phyloP scores from a whole-genome alignment of 768 basidiomycete species.

The Hebeloma cylindrosporum region DNA sequence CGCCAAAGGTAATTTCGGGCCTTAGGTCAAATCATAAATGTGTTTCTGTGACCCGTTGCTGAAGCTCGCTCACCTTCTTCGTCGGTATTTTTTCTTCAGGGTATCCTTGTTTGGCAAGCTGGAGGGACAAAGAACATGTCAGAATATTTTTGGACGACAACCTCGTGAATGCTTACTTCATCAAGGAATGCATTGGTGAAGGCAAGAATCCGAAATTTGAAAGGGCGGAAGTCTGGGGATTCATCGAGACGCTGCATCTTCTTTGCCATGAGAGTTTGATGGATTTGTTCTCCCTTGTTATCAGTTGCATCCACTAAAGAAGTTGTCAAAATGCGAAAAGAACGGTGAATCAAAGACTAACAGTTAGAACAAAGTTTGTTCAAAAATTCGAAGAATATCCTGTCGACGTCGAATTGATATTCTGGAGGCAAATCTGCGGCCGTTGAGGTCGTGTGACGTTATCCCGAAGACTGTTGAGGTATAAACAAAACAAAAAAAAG shows the following conservation, averaged over 20 bases:
- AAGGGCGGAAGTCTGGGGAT: conserved; percentile 94
- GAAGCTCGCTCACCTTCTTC: conserved; percentile 72
- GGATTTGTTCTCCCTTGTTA: conserved; percentile 93
- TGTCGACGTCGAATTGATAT: conserved; percentile 79
- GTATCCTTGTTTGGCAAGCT: conserved; percentile 85
- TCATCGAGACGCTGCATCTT: conserved; percentile 98
- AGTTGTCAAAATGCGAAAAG: conserved; percentile 21
- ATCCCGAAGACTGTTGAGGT: conserved; percentile 33
- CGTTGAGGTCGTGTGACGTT: conserved; percentile 29
- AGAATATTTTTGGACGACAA: conserved; percentile 6
- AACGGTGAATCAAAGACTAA: conserved; percentile 42
- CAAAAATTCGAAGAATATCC: conserved; percentile 88
- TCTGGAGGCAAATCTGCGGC: conserved; percentile 71
- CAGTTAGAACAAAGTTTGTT: conserved; percentile 87
- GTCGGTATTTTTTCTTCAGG: conserved; percentile 94
- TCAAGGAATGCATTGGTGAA: conserved; percentile 96
- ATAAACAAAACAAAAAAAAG: conserved; percentile 12
- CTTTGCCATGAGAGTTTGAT: conserved; percentile 98
- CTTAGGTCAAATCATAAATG: conserved; percentile 36
- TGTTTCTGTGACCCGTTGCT: conserved; percentile 5
- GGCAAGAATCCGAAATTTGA: conserved; percentile 98
- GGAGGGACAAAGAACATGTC: conserved; percentile 9
- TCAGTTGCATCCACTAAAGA: conserved; percentile 86
- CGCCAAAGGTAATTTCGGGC: conserved; percentile 96
- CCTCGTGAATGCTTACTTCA: conserved; percentile 54